Conservation (phyloP, 202 grass and related monocot species). For the Schoenoplectus tabernaemontani region DNA sequence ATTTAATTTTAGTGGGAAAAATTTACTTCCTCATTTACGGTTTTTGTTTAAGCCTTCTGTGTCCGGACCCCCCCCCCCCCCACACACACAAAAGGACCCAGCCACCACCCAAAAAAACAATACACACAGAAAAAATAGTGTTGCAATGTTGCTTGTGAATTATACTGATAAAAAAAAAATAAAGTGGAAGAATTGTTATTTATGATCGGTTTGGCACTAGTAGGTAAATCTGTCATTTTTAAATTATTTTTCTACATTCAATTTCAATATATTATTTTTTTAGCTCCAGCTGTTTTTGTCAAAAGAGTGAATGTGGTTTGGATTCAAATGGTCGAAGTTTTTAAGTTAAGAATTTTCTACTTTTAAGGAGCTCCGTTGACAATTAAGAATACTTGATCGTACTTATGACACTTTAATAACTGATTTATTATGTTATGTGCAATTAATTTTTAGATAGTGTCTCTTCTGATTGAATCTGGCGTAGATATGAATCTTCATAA, state of each 20-base stretch:
- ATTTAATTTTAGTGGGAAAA: not conserved
- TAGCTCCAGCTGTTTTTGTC: not conserved
- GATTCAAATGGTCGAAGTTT: not conserved
- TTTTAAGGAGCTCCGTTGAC: not conserved
- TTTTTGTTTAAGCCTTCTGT: too few species aligned
- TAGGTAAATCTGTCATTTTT: not conserved
- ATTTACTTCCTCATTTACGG: too few species aligned
- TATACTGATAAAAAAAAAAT: not conserved
- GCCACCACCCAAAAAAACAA: too few species aligned
- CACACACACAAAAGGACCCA: too few species aligned
- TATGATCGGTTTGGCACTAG: not conserved
- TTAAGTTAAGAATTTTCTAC: not conserved
- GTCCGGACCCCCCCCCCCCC: too few species aligned
- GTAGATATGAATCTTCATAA: constrained; percentile 96
- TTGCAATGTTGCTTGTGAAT: not conserved
- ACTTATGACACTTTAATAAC: not conserved
- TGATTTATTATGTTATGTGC: not conserved
- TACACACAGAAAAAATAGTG: not conserved
- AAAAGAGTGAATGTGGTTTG: not conserved
- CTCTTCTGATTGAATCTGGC: constrained; percentile 86
- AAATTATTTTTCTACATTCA: not conserved
- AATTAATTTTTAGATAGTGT: constrained; percentile 56
- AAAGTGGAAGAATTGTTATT: not conserved
- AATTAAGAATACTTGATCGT: not conserved
- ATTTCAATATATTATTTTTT: not conserved